Conservation (phyloP, 768 basidiomycete species). For the Trametes cinnabarina region DNA sequence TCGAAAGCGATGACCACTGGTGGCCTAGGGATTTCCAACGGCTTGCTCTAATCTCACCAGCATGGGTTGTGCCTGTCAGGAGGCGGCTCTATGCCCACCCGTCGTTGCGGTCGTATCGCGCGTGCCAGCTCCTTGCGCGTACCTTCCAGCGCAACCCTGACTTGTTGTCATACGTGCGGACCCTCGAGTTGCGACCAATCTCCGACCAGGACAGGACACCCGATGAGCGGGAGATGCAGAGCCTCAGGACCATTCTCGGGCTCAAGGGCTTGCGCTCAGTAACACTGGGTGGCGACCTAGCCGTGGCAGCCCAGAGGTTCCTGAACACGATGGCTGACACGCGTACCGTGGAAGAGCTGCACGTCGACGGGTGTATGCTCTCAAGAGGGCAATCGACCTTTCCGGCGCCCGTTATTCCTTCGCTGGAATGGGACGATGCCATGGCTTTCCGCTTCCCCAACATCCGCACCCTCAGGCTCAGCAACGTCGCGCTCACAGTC, state of each 20-base stretch:
- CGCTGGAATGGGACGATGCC: conserved; percentile 54
- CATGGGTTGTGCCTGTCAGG: conserved; percentile 45
- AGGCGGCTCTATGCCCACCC: conserved; percentile 47
- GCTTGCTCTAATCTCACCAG: conserved; percentile 49
- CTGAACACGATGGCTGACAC: conserved; percentile 42
- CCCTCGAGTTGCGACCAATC: conserved; percentile 42
- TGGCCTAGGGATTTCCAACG: conserved; percentile 50
- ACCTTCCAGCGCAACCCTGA: conserved; percentile 39
- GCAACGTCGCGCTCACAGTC: conserved; percentile 45
- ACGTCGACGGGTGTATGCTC: conserved; percentile 44
- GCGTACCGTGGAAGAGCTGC: conserved; percentile 40
- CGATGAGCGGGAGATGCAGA: conserved; percentile 32
- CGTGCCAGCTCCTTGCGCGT: conserved; percentile 42
- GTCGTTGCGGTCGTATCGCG: conserved; percentile 39
- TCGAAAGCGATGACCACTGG: conserved; percentile 49
- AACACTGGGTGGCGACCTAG: conserved; percentile 47
- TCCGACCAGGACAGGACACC: conserved; percentile 14
- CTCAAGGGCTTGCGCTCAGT: conserved; percentile 43
- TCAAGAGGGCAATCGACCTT: conserved; percentile 23
- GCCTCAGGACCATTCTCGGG: conserved; percentile 41
- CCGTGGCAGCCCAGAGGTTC: conserved; percentile 47
- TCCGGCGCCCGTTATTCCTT: conserved; percentile 27
- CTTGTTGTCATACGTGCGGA: conserved; percentile 38
- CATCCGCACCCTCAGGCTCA: conserved; percentile 43
- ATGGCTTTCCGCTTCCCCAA: conserved; percentile 45